Conservation (phyloP, 1,284 basidiomycete genomes). For the Wolfiporia cocos region DNA sequence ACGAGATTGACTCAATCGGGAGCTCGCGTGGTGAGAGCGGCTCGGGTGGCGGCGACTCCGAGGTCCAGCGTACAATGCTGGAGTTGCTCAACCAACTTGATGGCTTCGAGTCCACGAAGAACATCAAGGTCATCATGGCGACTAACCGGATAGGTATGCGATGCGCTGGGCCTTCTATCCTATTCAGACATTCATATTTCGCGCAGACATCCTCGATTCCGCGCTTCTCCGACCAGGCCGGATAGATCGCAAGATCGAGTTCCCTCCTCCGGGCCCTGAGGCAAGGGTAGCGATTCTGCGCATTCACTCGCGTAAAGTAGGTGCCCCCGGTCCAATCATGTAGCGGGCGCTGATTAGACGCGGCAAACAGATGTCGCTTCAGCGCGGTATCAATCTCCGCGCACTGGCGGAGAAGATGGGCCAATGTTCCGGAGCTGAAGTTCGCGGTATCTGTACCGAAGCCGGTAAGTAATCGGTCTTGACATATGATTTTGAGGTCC, state of each 20-base stretch:
- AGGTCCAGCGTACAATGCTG: slow-evolving; percentile 98
- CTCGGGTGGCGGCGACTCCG: slow-evolving; percentile 88
- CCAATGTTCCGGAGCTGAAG: slow-evolving; percentile 96
- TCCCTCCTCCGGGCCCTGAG: slow-evolving; percentile 97
- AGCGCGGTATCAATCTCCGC: slow-evolving; percentile 95
- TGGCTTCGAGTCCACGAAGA: slow-evolving; percentile 96
- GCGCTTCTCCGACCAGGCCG: slow-evolving; percentile 93
- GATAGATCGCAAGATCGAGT: slow-evolving; percentile 99
- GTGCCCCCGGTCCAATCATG: not conserved
- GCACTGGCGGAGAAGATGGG: slow-evolving; percentile 99
- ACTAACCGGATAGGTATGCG: slow-evolving; percentile 89
- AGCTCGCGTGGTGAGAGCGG: slow-evolving; percentile 89
- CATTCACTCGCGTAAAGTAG: slow-evolving; percentile 93
- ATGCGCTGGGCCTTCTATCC: not conserved
- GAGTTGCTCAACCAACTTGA: slow-evolving; percentile 96
- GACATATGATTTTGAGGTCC: slow-evolving; percentile 1
- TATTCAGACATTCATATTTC: slow-evolving; percentile 1
- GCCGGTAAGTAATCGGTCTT: slow-evolving; percentile 57
- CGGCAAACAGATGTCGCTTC: slow-evolving; percentile 93
- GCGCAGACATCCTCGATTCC: slow-evolving; percentile 87
- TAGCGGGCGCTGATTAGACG: too few species aligned
- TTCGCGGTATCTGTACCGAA: slow-evolving; percentile 97
- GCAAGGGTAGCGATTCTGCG: slow-evolving; percentile 95
- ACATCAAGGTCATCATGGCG: slow-evolving; percentile 99
- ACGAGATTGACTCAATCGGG: slow-evolving; percentile 98